Evolutionary conservation across 768 basidiomycete genomes (phyloP), one percentile per base, ranked within the genome.

Genomic region (Cubamyces lactineus): DNA sequence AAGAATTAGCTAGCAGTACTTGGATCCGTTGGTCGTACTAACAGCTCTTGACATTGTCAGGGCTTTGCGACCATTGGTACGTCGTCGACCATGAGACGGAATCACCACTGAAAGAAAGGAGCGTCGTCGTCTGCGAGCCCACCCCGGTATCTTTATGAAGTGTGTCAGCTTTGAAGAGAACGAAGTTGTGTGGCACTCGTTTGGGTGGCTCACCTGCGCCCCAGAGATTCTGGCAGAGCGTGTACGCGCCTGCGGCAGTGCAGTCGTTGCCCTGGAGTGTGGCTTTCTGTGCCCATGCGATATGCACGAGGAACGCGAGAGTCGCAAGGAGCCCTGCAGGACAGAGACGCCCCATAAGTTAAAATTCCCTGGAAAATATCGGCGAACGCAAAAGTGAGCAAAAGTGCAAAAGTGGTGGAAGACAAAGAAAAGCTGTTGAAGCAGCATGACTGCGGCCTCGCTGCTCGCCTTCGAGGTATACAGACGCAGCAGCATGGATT

Each of bases 221-320:
- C 84, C 84, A 86, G 17, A 83, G 78, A 67, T 86, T 84, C 67
- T 84, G 81, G 73, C 84, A 85, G 28, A 85, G 77, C 0, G 76
- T 79, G 69, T 75, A 86, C 21, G 71, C 69, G 0, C 83, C 84
- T 8, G 79, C 80, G 28, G 47, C 52, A 4, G 62, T 55, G 53
- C 62, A 63, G 47, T 63, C 57, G 46, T 50, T 55, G 21, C 57
- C 62, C 40, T 58, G 46, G 26, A 63, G 53, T 28, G 57, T 59
- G 26, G 40, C 21, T 4, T 26, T 58, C 30, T 58, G 57, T 5
- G 11, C 62, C 1, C 16, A 9, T 2, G 40, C 62, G 19, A 19
- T 42, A n/a, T 41, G 40, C 26, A 24, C 52, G 7, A 47, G 40
- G 19, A 17, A 6, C 17, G 45, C 53, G 41, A 57, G 28, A 12